Base-by-base conservation (phyloP, 768 basidiomycete species). In the Phylloporus arenicola region DNA sequence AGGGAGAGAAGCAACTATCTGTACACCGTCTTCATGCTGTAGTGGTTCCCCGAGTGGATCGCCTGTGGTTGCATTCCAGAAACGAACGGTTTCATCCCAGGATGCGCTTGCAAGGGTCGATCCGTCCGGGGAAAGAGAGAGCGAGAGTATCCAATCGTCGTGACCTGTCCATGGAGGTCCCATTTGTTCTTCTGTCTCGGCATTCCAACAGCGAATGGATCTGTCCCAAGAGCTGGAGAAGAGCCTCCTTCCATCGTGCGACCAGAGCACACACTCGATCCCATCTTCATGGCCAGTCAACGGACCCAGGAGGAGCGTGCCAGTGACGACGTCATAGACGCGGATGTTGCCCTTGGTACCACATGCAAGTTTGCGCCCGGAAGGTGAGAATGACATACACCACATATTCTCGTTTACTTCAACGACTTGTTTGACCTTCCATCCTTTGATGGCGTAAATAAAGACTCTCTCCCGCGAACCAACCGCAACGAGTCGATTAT, bases 41-140 rank as follows among this genome's bases (percentile, higher is more conserved):
- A 16, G 12, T 24, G 20, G 9, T 13, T 6, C 1, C 24, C 20
- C 12, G 34, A 35, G 16, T 5, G 38, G 45, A 64, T 52, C 68
- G 14, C 34, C 34, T 6, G 14, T 7, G 16, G 14, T 7, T 35
- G 34, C n/a, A 35, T 35, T 17, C 34, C 34, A 35, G 34, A n/a
- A 35, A n/a, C 34, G n/a, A 35, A 35, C 6, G n/a, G 34, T 35
- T 35, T 17, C 6, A 17, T 35, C 34, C n/a, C 3, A 16, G 34
- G 34, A 35, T n/a, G 16, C 34, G 16, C 34, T 35, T 6, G n/a
- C 34, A n/a, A 35, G 34, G 6, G n/a, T 35, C 34, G 6, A 35
- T 7, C 34, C 34, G n/a, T 35, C 16, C 7, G n/a, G 16, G 16
- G 34, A n/a, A 8, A 35, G 16, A 12, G 16, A 35, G 6, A 35